These are phyloP conservation scores for Allomyces macrogynus DNA, from an alignment of 192 early-diverging fungal species.

Conservation along the genomic window DNA sequence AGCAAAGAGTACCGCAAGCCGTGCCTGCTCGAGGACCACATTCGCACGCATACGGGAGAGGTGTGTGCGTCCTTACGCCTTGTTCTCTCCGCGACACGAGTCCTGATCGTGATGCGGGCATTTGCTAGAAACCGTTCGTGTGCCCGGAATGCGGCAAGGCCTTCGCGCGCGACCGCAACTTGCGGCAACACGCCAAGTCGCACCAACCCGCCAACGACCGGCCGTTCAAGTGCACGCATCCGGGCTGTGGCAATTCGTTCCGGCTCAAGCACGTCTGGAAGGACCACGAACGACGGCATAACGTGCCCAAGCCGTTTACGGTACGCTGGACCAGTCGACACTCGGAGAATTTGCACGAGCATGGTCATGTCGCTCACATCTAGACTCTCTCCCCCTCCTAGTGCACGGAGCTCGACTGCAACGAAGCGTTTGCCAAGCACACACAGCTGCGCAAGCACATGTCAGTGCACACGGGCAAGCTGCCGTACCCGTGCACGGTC, in stretches of 20 bases:
- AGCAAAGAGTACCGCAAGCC: not conserved
- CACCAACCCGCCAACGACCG: not conserved
- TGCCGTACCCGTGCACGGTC: not conserved
- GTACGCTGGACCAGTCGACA: not conserved
- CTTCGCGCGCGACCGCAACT: not conserved
- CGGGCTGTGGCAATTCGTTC: not conserved
- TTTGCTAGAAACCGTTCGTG: not conserved
- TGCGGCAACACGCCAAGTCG: not conserved
- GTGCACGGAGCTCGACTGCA: not conserved
- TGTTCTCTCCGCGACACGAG: not conserved
- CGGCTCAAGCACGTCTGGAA: not conserved
- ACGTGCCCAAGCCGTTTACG: not conserved
- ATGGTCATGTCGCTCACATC: not conserved
- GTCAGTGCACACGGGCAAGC: not conserved
- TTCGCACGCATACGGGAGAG: not conserved
- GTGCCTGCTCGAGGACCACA: not conserved
- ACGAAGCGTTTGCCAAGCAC: not conserved
- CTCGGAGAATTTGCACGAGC: not conserved
- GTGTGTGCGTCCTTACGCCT: not conserved
- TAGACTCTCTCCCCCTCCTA: not conserved
- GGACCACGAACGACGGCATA: not conserved
- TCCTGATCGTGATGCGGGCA: not conserved
- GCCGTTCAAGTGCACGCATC: not conserved
- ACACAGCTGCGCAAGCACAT: not conserved
- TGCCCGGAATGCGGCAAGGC: not conserved